Base-by-base conservation (phyloP, 441 rosid genomes). In the Isatis lusitanica region DNA sequence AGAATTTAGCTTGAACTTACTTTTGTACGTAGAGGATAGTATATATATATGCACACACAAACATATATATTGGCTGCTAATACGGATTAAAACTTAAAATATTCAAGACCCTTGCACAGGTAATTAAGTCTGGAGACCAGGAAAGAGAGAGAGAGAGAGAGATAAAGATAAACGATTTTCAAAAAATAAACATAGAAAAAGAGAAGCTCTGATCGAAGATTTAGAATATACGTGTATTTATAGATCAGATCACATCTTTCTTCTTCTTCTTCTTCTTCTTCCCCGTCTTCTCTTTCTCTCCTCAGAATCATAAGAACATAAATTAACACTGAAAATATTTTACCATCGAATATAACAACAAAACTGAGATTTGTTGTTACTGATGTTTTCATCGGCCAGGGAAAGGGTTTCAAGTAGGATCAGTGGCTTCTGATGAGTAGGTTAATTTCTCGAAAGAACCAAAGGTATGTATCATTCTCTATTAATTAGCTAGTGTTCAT, bases 221-320 rank as follows among this genome's bases (percentile, higher is more conserved):
- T 53, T 55, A 55, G 31, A 43, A 48, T 52, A 52, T 51, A 8
- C 30, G 55, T 35, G 47, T 61, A 53, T 75, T 61, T 68, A 52
- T 68, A 61, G 59, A 61, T 75, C 78, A 53, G 70, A 75, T 75
- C 74, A 61, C 74, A 61, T 61, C 50, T 51, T 16, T 16, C 40
- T 51, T 5, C 63, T 68, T 59, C 73, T 60, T 40, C 53, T 70
- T 46, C 13, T 7, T 30, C 65, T 66, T 66, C 38, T 6, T 17
- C 63, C 9, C 9, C 28, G 9, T 57, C 62, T 33, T 33, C 26
- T 9, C 43, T 16, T 9, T 57, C 43, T 44, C 35, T 56, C 26
- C 50, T 38, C 59, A 56, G 13, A 6, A 51, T 31, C 60, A 48
- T 16, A 16, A 47, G 35, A 66, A 28, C 55, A 68, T 5, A 18